Conservation (phyloP, 192 early-diverging fungal genomes). For the Phycomyces nitens region DNA sequence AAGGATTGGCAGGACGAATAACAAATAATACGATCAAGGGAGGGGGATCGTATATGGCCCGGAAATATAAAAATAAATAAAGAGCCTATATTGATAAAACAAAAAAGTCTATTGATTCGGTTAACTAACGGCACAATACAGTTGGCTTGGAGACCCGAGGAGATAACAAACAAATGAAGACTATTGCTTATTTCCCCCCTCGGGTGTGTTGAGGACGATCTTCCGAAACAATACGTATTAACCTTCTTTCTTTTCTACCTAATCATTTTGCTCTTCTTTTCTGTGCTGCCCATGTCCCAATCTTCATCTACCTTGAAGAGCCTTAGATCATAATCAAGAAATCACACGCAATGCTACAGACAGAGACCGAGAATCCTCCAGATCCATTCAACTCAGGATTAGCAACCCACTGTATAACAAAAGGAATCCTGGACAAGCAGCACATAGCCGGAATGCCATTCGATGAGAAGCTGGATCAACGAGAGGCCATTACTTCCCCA, state of each 20-base stretch:
- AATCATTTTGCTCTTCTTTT: not conserved
- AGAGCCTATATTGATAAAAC: not conserved
- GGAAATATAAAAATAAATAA: not conserved
- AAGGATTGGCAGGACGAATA: slow-evolving; percentile 20
- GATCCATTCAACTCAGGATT: no score
- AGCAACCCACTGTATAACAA: no score
- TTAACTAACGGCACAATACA: not conserved
- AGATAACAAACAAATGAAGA: not conserved
- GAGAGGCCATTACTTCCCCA: no score
- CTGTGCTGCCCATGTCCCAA: not conserved
- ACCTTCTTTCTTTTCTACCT: not conserved
- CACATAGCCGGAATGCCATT: no score
- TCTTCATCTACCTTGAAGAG: no score
- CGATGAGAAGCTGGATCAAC: no score
- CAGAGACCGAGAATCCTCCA: no score
- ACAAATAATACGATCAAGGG: not conserved
- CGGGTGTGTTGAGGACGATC: not conserved
- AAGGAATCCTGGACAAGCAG: no score
- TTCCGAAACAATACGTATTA: not conserved
- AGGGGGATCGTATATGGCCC: not conserved
- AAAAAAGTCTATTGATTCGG: not conserved
- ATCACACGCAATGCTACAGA: no score
- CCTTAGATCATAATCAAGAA: no score
- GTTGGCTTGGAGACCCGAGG: not conserved
- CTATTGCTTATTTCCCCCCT: not conserved